Evolutionary conservation across 2,329 filamentous ascomycete species (phyloP).

Genomic region (Beauveria pseudobassiana): DNA sequence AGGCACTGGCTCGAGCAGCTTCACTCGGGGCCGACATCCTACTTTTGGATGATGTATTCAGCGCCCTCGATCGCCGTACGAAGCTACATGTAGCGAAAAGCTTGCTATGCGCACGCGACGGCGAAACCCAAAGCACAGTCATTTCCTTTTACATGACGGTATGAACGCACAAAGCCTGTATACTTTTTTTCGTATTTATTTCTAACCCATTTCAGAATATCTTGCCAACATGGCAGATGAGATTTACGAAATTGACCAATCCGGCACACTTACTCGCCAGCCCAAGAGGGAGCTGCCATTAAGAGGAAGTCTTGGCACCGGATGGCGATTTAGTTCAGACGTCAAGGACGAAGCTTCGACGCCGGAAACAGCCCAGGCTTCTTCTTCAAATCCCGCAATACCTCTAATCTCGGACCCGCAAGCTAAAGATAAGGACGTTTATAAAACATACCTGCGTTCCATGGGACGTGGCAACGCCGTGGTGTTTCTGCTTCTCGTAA

Average conservation of each 20-base stretch:
- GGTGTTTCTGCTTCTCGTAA: not conserved
- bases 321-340: not conserved
- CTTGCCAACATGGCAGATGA: conserved; percentile 1
- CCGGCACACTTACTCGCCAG: not conserved
- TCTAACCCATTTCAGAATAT: not conserved
- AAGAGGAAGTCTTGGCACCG: not conserved
- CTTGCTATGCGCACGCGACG: not conserved
- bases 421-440: not conserved
- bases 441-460: not conserved
- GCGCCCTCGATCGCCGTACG: not conserved
- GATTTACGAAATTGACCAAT: not conserved
- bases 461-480: not conserved
- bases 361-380: not conserved
- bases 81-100: not conserved
- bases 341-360: not conserved
- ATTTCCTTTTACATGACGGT: conserved; percentile 1
- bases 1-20: not conserved
- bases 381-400: not conserved
- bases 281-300: not conserved
- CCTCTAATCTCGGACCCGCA: not conserved
- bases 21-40: not conserved
- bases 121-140: not conserved
- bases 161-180: not conserved
- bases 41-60: not conserved
- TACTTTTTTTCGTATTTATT: not conserved